These are phyloP conservation scores for Exophiala aquamarina DNA, from an alignment of 2,329 filamentous ascomycete genomes.

Conservation along the genomic window DNA sequence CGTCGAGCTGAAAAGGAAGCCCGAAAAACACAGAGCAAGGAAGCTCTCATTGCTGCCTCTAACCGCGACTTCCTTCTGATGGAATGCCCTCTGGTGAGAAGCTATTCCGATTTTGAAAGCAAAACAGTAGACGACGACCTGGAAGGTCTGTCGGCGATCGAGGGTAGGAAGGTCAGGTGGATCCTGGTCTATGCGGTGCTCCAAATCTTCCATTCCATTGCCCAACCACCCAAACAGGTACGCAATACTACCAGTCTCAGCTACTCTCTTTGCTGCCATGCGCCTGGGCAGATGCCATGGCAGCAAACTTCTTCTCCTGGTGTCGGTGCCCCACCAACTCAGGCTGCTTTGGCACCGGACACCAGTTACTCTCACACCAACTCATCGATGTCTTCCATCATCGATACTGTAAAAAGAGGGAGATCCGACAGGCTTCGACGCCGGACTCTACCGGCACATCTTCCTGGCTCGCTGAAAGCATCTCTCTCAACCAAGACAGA, in stretches of 20 bases:
- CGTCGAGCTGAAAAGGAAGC: conserved; percentile 21
- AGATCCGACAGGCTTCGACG: conserved; percentile 17
- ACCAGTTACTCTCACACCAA: conserved; percentile 24
- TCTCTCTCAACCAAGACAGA: conserved; percentile 17
- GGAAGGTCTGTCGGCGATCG: conserved; percentile 60
- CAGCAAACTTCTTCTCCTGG: conserved; percentile 1
- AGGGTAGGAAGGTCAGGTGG: conserved; percentile 77
- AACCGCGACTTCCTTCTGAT: conserved; percentile 31
- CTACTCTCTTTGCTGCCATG: conserved; percentile 59
- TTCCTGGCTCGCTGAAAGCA: conserved; percentile 10
- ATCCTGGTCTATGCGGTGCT: conserved; percentile 71
- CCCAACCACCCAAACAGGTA: conserved; percentile 62
- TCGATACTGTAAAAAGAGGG: conserved; percentile 9
- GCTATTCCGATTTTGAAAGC: conserved; percentile 71
- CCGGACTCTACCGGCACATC: conserved; percentile 16
- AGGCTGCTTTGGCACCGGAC: conserved; percentile 13
- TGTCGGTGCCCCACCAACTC: conserved; percentile 1
- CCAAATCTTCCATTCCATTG: conserved; percentile 69
- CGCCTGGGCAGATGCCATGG: conserved; percentile 29
- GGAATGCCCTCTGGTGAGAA: conserved; percentile 58
- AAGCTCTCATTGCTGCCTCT: conserved; percentile 24
- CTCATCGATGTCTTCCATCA: conserved; percentile 12
- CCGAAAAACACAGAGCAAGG: conserved; percentile 19
- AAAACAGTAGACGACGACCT: conserved; percentile 56
- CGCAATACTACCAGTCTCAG: conserved; percentile 54